Conservation (phyloP, 2,329 filamentous ascomycete genomes). For the Colletotrichum australisinense region DNA sequence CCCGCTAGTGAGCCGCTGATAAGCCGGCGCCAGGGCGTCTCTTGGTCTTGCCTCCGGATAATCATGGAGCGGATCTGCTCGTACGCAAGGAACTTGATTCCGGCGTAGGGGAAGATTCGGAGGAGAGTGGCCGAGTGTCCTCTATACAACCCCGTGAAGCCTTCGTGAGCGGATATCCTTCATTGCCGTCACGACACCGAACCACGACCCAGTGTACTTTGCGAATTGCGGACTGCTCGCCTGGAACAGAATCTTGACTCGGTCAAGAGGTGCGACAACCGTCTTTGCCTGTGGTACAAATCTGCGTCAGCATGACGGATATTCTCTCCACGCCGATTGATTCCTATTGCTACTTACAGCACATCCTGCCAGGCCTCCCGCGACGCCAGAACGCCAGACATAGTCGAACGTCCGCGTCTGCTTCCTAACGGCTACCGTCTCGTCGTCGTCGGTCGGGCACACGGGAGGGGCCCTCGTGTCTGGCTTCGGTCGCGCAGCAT, state of each 20-base stretch:
- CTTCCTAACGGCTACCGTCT: constrained; percentile 56
- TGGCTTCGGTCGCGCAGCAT: constrained; percentile 37
- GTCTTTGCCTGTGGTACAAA: constrained; percentile 82
- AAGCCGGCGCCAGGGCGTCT: constrained; percentile 83
- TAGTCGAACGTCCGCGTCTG: constrained; percentile 82
- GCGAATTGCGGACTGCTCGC: constrained; percentile 92
- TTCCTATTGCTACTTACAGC: constrained; percentile 71
- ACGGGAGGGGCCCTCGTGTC: constrained; percentile 52
- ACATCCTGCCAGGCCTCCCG: constrained; percentile 91
- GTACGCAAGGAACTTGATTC: constrained; percentile 97
- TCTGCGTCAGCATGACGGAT: not conserved
- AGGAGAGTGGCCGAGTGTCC: constrained; percentile 95
- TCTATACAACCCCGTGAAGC: constrained; percentile 82
- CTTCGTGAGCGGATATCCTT: constrained; percentile 86
- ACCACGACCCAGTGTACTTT: constrained; percentile 92
- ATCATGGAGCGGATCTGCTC: constrained; percentile 89
- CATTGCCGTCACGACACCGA: constrained; percentile 84
- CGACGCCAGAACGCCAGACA: constrained; percentile 83
- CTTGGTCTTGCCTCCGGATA: constrained; percentile 77
- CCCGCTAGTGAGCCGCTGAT: constrained; percentile 81
- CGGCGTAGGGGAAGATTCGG: constrained; percentile 96
- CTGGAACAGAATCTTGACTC: constrained; percentile 99
- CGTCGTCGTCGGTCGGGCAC: constrained; percentile 63
- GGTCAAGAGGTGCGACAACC: constrained; percentile 92
- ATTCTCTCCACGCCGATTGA: not conserved